phyloP scores from a whole-genome alignment of 2,329 filamentous ascomycete genomes.

The Sarocladiaceae sp. region DNA sequence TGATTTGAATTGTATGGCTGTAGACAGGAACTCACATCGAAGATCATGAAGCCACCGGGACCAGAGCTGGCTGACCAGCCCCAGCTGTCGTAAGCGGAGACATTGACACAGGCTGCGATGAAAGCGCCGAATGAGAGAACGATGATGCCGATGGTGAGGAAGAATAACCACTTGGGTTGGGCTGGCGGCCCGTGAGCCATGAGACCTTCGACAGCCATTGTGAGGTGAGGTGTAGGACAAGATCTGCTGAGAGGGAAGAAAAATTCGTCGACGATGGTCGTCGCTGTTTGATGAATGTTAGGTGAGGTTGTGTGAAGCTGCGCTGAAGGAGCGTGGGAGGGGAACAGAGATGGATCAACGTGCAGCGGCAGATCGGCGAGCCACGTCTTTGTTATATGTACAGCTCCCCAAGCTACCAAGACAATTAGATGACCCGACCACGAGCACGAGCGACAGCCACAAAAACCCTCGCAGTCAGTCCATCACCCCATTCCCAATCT shows the following conservation, averaged over 20 bases:
- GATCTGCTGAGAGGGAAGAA: neutral
- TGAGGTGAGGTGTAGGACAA: neutral
- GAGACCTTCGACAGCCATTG: constrained; percentile 22
- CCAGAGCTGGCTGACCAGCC: constrained; percentile 23
- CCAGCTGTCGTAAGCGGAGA: constrained; percentile 27
- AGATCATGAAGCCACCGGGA: constrained; percentile 39
- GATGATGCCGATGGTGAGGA: constrained; percentile 32
- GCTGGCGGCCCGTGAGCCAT: constrained; percentile 31
- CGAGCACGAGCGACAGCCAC: too few species aligned
- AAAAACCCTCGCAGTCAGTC: too few species aligned
- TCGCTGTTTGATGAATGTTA: constrained; percentile 7
- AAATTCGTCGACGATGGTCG: neutral
- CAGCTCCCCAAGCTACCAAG: too few species aligned
- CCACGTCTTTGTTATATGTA: neutral
- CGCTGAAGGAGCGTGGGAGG: neutral
- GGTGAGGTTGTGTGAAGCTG: neutral
- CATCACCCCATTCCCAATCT: too few species aligned
- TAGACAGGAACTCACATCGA: constrained; percentile 33
- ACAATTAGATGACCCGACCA: too few species aligned
- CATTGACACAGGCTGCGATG: constrained; percentile 34
- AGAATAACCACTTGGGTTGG: constrained; percentile 31
- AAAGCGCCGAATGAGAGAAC: constrained; percentile 35
- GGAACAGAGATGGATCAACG: neutral
- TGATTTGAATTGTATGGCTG: constrained; percentile 4
- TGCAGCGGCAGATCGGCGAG: neutral